Evolutionary conservation across 352 stramenopile genomes (phyloP), one percentile per base, ranked within the genome.

Genomic region (Pythium volutum): DNA sequence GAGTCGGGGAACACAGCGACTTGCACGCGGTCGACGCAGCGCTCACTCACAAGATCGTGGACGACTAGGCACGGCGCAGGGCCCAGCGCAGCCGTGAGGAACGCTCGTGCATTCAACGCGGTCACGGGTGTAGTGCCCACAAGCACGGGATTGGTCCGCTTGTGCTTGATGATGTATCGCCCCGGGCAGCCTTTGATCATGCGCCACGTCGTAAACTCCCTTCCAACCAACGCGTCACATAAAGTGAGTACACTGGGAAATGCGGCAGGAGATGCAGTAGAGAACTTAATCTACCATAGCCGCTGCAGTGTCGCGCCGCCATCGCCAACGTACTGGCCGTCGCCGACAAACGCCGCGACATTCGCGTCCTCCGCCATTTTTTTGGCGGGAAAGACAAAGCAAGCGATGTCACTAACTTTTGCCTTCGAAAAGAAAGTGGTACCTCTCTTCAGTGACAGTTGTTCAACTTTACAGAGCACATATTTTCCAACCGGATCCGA

Each of bases 141-240:
- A 10, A 74, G 47, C 23, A 81, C 69, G 0, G 75, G 73, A 22
- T 66, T 62, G 15, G 55, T 62, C 50, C 74, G 77, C 58, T 74
- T 76, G 70, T 87, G 71, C 53, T 82, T 77, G 62, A 88, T 74
- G 29, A 84, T 76, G 66, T 88, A 90, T 4, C 77, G 72, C 0
- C 80, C 80, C 4, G 80, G 80, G 38, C 77, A 90, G 39, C 83
- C 86, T 18, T 71, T 71, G 61, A 90, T 90, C 77, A 84, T 88
- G n/a, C 84, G 83, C 76, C 80, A 90, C 39, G 53, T 64, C 49
- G 71, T 77, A 48, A 77, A 82, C 10, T 84, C 73, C 80, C 80
- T 89, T 54, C 11, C 4, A 23, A 7, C 20, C 39, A 42, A 36
- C 8, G 14, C 31, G 16, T 23, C 9, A 25, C 3, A 34, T 9